A percentile compares a stretch with the other conserved stretches of the same genome.
Evolutionary conservation across 768 basidiomycete genomes (phyloP).

Genomic region (Lactarius vividus): DNA sequence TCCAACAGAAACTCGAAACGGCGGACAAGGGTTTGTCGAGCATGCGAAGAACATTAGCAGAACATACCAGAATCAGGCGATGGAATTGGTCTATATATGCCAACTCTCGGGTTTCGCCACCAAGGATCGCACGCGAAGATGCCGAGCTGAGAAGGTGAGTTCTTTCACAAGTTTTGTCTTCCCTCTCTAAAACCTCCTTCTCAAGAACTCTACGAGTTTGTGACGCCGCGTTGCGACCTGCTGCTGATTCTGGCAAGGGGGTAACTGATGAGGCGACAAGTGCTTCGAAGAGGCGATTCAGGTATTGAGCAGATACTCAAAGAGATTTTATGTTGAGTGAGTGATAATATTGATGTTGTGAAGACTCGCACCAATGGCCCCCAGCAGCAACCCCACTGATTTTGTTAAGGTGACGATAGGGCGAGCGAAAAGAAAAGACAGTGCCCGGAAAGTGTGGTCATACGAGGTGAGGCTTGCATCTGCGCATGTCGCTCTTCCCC

Average conservation of each 20-base stretch:
- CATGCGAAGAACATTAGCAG: too few relatives aligned
- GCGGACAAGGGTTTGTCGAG: too few relatives aligned
- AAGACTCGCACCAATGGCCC: not conserved
- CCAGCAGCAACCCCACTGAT: not conserved
- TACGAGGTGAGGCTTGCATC: not conserved
- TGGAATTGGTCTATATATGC: too few relatives aligned
- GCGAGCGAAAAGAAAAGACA: not conserved
- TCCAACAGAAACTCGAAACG: too few relatives aligned
- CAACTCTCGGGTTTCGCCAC: not conserved
- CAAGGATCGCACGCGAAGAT: not conserved
- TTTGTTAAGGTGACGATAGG: not conserved
- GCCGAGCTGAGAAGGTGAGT: not conserved
- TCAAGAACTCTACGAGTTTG: not conserved
- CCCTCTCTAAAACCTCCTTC: not conserved
- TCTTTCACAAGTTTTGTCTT: not conserved
- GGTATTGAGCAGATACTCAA: not conserved
- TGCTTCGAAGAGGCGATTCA: not conserved
- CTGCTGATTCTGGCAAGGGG: not conserved
- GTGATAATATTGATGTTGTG: not conserved
- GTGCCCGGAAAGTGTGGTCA: not conserved
- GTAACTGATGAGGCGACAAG: not conserved
- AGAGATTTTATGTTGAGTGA: not conserved
- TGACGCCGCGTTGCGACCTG: not conserved
- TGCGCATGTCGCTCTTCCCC: not conserved
- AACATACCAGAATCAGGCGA: too few relatives aligned